Conservation (phyloP, 75 land plant species). For the Pinus tabuliformis region DNA sequence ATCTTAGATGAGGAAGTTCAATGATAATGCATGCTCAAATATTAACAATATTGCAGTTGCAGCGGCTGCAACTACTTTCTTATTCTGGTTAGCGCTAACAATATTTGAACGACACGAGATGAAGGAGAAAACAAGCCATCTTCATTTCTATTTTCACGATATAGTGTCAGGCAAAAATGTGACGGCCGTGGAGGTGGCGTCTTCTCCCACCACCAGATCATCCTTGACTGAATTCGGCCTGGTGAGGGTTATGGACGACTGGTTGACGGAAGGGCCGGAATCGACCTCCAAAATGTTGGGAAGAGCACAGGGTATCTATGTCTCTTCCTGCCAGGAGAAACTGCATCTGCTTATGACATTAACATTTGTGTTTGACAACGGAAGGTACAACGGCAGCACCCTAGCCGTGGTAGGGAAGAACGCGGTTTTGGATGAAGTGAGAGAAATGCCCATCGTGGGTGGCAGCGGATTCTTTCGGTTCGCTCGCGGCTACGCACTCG, state of each 20-base stretch:
- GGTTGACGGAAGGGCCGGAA: constrained; percentile 22
- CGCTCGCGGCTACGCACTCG: constrained; percentile 42
- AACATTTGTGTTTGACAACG: constrained; percentile 34
- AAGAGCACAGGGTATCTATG: constrained; percentile 31
- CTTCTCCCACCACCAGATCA: not conserved
- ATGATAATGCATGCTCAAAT: no score
- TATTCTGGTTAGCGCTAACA: no score
- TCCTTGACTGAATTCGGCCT: constrained; percentile 12
- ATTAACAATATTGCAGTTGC: no score
- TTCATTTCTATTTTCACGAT: constrained; percentile 29
- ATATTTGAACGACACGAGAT: not conserved
- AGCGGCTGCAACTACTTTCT: no score
- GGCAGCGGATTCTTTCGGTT: constrained; percentile 55
- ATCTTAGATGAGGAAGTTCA: no score
- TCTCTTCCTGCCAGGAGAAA: not conserved
- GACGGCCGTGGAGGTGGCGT: constrained; percentile 7
- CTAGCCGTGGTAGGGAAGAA: constrained; percentile 40
- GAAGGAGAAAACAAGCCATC: constrained; percentile 8
- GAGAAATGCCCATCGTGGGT: constrained; percentile 59
- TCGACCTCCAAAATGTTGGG: constrained; percentile 22
- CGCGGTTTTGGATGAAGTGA: constrained; percentile 9
- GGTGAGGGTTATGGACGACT: constrained; percentile 23
- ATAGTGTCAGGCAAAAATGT: not conserved
- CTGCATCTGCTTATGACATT: not conserved
- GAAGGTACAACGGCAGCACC: constrained; percentile 45